A percentile compares a stretch with the other conserved stretches of the same genome.
These are phyloP conservation scores for Phytophthora hibernalis DNA, from an alignment of 352 stramenopile species.

Conservation along the genomic window DNA sequence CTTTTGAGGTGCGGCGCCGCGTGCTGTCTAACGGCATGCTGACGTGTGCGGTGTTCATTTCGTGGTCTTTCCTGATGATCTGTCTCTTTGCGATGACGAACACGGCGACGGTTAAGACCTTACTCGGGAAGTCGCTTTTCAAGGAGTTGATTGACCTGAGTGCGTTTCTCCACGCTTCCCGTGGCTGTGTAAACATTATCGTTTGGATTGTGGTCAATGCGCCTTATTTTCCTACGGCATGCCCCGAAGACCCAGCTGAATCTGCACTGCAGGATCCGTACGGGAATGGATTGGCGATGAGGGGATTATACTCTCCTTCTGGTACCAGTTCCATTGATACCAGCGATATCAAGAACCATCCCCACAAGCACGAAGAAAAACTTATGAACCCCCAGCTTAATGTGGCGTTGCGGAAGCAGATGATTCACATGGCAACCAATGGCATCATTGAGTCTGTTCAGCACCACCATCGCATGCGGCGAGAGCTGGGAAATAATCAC, in stretches of 20 bases:
- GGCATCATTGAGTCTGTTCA: slow-evolving; percentile 90
- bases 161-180: slow-evolving; percentile 81
- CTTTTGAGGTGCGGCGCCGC: slow-evolving; percentile 81
- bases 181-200: slow-evolving; percentile 84
- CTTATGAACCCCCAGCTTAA: slow-evolving; percentile 89
- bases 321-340: slow-evolving; percentile 23
- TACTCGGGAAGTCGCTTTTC: slow-evolving; percentile 52
- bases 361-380: slow-evolving; percentile 41
- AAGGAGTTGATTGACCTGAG: slow-evolving; percentile 73
- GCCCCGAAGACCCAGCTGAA: slow-evolving; percentile 29
- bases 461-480: slow-evolving; percentile 76
- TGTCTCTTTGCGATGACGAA: slow-evolving; percentile 75
- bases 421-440: slow-evolving; percentile 91
- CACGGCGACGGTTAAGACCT: slow-evolving; percentile 42
- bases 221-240: slow-evolving; percentile 53
- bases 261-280: slow-evolving; percentile 19
- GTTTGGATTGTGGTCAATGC: slow-evolving; percentile 89
- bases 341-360: slow-evolving; percentile 23
- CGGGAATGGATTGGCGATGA: slow-evolving; percentile 12
- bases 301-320: slow-evolving; percentile 28
- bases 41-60: slow-evolving; percentile 86
- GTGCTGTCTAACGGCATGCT: slow-evolving; percentile 83
- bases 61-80: slow-evolving; percentile 83
- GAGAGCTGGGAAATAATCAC: slow-evolving; percentile 77
- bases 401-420: slow-evolving; percentile 79